Base-by-base conservation (phyloP, 2,329 filamentous ascomycete genomes). In the Sordariomycetes sp. region DNA sequence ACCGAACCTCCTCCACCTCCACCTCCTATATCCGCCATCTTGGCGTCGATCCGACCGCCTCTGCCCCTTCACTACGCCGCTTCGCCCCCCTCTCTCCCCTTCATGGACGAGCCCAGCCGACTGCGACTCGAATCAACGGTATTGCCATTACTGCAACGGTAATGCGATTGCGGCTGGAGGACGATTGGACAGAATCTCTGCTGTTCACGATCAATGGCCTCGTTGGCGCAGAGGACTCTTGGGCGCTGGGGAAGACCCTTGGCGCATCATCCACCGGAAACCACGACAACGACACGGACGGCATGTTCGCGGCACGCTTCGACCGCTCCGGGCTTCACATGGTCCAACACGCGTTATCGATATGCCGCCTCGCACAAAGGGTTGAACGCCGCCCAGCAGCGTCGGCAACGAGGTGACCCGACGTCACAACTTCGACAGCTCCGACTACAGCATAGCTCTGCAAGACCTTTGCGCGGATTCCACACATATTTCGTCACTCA, bases 401-500 rank as follows among this genome's bases (percentile, higher is more conserved):
- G 18, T 32, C 30, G 31, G 14, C 21, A 8, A 26, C 18, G n/a
- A 20, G 3, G 19, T 11, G 6, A 16, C 6, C 6, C 21, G 20
- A 18, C 18, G 31, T n/a, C 31, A 33, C 10, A 11, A 24, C 21
- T 21, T 25, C 21, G 5, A 12, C 3, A 26, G 16, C 21, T 11
- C 11, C 31, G 21, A 11, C 31, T n/a, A 15, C 20, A n/a, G 21
- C 24, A 15, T 3, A 20, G 8, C 21, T 15, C 31, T 9, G 14
- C 21, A 8, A 21, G 21, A 14, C 4, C 39, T 14, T 63, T 60
- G 34, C 71, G 74, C 31, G 57, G 59, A 42, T 96, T 96, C 58
- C 87, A 95, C 64, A 87, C 93, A 48, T 96, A 98, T 66, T 98
- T 98, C 58, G 86, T 96, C 39, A 94, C 92, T 8, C 86, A 95